phyloP scores from a whole-genome alignment of 1,139 yeast species.

The Yamadazyma dendronema region DNA sequence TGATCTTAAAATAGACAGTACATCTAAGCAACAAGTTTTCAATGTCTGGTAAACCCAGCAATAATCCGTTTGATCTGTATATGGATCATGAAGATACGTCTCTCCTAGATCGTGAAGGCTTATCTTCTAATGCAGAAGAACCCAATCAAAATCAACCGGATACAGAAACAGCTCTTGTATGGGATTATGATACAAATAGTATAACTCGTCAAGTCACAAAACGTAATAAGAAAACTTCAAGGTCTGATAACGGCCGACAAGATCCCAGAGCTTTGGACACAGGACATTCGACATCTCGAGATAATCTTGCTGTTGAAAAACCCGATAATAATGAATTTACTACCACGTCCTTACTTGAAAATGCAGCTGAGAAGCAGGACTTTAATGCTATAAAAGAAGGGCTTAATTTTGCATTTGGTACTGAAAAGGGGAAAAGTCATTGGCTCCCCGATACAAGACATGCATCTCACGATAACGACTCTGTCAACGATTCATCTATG shows the following conservation, averaged over 20 bases:
- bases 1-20: neutral
- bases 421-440: conserved; percentile 22
- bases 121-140: neutral
- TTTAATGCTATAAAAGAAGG: conserved; percentile 38
- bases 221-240: neutral
- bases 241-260: neutral
- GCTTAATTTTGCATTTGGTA: conserved; percentile 37
- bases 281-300: neutral
- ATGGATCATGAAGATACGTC: neutral
- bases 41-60: neutral
- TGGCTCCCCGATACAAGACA: conserved; percentile 25
- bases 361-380: conserved; percentile 30
- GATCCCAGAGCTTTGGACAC: neutral
- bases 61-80: neutral
- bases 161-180: neutral
- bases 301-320: neutral
- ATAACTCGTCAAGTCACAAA: neutral
- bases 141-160: neutral
- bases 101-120: neutral
- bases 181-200: neutral
- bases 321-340: conserved; percentile 1
- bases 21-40: neutral
- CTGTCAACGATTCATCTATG: neutral
- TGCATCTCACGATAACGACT: neutral
- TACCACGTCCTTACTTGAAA: conserved; percentile 15